Evolutionary conservation across 257 asterid genomes (phyloP), one percentile per base, ranked within the genome.

Genomic region (Nicotiana tomentosiformis): DNA sequence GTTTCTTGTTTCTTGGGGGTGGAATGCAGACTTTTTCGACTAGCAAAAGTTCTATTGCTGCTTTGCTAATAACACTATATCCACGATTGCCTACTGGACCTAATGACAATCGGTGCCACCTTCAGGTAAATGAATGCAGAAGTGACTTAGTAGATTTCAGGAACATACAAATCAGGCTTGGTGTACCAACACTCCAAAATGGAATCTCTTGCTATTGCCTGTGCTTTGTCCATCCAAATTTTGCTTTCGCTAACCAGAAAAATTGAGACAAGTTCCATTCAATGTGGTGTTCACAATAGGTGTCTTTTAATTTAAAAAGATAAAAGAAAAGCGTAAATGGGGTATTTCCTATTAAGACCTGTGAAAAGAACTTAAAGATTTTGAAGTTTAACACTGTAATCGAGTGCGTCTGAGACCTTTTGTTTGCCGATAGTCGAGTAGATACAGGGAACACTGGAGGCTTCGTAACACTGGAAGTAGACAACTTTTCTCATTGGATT

Each of bases 21-120:
- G 99, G 98, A 83, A 92, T 86, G 98, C 87, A 96, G 93, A 91
- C 97, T 12, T 96, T 94, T 87, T 94, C 99, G n/a, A 94, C 97
- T 20, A 89, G 98, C 89, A 94, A 93, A 87, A 91, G 93, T 86
- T 91, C 98, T 39, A 83, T 93, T 88, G 97, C 98, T 64, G 94
- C 98, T 87, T 88, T 96, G 89, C 90, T 94, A 85, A 90, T 94
- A 86, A 91, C 98, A 72, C 92, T 96, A 82, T 96, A 92, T 89
- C 98, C 99, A 32, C 97, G 98, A 60, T 88, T 96, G 85, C 99
- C 99, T 57, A 88, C 93, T 84, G 98, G 97, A 82, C 98, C 99
- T 86, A 94, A 93, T 91, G 99, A 96, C 92, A 96, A 96, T 83
- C 89, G 97, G 83, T 96, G 99, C 90, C 98, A 96, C 92, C 97